Evolutionary conservation across 148 eudicot species (phyloP), one percentile per base, ranked within the genome.

Genomic region (Persicaria maculosa): DNA sequence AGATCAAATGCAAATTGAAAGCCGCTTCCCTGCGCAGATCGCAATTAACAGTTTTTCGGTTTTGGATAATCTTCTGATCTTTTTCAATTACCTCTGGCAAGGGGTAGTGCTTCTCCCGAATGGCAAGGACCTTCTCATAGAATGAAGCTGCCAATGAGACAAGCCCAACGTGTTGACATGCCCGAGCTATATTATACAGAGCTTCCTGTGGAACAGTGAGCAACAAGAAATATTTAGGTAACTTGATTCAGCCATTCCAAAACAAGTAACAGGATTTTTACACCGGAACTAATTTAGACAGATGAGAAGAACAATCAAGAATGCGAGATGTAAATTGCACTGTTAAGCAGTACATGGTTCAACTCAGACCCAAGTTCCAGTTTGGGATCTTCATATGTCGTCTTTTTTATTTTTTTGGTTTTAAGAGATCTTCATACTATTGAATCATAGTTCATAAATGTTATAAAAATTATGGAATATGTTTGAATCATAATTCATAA

Each of bases 11-110:
- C 79, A 93, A 77, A 79, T 93, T 93, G 77, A 83, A 88, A 44
- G 98, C 97, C 9, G 97, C 98, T 84, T 93, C 98, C 80, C 97
- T 83, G 44, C 94, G 88, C 43, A 93, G 95, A 79, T 91, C 90
- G 76, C 98, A 91, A 68, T 84, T 84, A 25, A 92, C 91, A 4
- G 85, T 82, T 59, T 79, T 85, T 17, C 16, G 84, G 70, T 72
- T 74, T 47, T 74, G 71, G 11, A 40, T 25, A 5, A 31, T 55
- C 72, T 81, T 87, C 57, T 70, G 80, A 61, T 84, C 87, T 75
- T 81, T 47, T 47, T 81, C 76, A 57, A 81, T 25, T 47, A 86
- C 79, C 78, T 76, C 78, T 15, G 97, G 98, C 52, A 90, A 77
- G n/a, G 92, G 91, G 55, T 75, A 84, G 72, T 91, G 91, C 76